Conservation (phyloP, 1,284 basidiomycete species). For the Phaffia rhodozyma region DNA sequence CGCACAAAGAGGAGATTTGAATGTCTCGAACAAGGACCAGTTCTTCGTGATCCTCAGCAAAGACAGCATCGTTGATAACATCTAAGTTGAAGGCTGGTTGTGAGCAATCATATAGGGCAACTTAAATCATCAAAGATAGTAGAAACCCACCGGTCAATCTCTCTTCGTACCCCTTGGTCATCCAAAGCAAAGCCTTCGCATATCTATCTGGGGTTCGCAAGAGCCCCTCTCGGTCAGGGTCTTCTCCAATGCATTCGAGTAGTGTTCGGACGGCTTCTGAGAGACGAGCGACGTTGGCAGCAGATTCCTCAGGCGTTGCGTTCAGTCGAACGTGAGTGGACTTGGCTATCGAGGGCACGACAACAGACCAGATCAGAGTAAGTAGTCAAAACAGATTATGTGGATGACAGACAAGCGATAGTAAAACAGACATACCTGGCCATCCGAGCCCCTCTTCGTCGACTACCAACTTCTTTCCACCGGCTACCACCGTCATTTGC, state of each 20-base stretch:
- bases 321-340: constrained; percentile 74
- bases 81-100: constrained; percentile 42
- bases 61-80: constrained; percentile 96
- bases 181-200: constrained; percentile 95
- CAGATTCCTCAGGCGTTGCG: constrained; percentile 59
- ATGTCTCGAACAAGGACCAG: constrained; percentile 99
- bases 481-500: constrained; percentile 19
- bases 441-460: constrained; percentile 83
- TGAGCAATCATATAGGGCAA: background rate
- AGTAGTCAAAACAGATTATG: constrained; percentile 6
- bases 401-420: constrained; percentile 6
- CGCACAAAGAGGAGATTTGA: constrained; percentile 92
- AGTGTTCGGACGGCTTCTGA: constrained; percentile 78
- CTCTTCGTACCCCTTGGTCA: constrained; percentile 98
- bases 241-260: constrained; percentile 95
- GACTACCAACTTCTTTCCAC: constrained; percentile 42
- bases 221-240: constrained; percentile 87
- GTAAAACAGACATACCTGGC: constrained; percentile 53
- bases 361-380: background rate
- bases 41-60: constrained; percentile 98
- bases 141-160: constrained; percentile 56
- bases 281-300: constrained; percentile 62
- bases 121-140: constrained; percentile 17
- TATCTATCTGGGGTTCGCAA: constrained; percentile 87
- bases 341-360: constrained; percentile 51